Base-by-base conservation (phyloP, 2,329 filamentous ascomycete genomes). In the Colletotrichum musae region DNA sequence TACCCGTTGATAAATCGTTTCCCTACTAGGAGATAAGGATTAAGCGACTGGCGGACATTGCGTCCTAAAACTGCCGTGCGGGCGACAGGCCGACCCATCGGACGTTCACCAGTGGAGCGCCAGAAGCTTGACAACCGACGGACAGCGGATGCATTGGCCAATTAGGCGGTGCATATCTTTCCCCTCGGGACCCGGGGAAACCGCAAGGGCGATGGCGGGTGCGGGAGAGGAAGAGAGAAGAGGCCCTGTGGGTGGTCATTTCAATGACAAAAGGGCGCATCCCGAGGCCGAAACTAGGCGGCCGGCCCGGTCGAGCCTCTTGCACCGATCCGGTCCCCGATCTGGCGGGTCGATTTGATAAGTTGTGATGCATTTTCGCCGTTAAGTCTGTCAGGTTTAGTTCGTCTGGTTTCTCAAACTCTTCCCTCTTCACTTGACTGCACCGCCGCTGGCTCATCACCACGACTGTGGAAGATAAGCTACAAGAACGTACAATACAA, bases 301-400 rank as follows among this genome's bases (percentile, higher is more conserved):
- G 59, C 67, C 67, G 67, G 67, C 32, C 62, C 67, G 67, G 67
- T 66, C 57, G 62, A 60, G 7, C 32, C 32, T 36, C 21, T 66
- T 66, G 56, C 28, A 60, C 43, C 45, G 50, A 56, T 60, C 62
- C 67, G 62, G 62, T 67, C 51, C n/a, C 39, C 51, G 57, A 57
- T 47, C 53, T 57, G 67, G 48, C 18, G 45, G 43, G 26, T 24
- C 57, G 12, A 16, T 10, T 21, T 47, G 15, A 21, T 48, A 66
- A 53, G 43, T 43, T 63, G 39, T 32, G 39, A 54, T 26, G 65
- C 36, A 28, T 18, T 53, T 56, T 24, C n/a, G 24, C 43, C 13
- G 50, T 47, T 21, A 39, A 26, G 39, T 7, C 32, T 24, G 4
- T 18, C 4, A 18, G 9, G 13, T 15, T 21, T 10, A 6, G 32